Evolutionary conservation across 345 rosid species (phyloP), one percentile per base, ranked within the genome.

Genomic region (Corchorus olitorius): DNA sequence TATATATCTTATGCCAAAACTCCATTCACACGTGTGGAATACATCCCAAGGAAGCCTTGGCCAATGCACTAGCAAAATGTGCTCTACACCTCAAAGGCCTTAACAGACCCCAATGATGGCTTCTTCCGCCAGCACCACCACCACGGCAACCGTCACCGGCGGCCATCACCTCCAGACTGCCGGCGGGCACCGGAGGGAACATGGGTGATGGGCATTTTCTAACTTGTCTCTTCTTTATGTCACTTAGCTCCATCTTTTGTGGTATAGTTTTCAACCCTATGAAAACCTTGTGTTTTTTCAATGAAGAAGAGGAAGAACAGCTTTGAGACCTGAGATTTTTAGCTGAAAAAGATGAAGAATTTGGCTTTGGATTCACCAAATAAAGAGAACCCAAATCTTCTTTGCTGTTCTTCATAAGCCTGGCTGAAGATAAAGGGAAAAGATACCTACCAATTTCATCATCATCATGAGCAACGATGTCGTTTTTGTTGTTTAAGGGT

Each of bases 191-290:
- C 41, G 19, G 12, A 39, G 82, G 84, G 14, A 81, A 77, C 78
- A 84, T 61, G 8, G 84, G 84, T 16, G 75, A 65, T 19, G 85
- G 85, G 0, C 70, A 76, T 35, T 72, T 63, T 22, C 78, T 77
- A n/a, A 73, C 79, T 79, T 84, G 88, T 66, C 89, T 84, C 77
- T 73, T 82, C 83, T 73, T 84, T 11, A 88, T 76, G n/a, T 86
- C 89, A 39, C 76, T 66, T 43, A 88, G 73, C 45, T 88, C 84
- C 85, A 86, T 78, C 73, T 43, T 77, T n/a, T 73, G 0, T 20
- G 83, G 85, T 74, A 83, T 59, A 78, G 78, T 88, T 27, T 76
- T 77, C 75, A 77, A 27, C 34, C 88, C 88, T 60, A 85, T 65
- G 63, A 83, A 35, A 13, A 71, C 83, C 78, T 50, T 81, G 35